phyloP scores from a whole-genome alignment of 2,329 filamentous ascomycete genomes.

The Fusarium concolor region DNA sequence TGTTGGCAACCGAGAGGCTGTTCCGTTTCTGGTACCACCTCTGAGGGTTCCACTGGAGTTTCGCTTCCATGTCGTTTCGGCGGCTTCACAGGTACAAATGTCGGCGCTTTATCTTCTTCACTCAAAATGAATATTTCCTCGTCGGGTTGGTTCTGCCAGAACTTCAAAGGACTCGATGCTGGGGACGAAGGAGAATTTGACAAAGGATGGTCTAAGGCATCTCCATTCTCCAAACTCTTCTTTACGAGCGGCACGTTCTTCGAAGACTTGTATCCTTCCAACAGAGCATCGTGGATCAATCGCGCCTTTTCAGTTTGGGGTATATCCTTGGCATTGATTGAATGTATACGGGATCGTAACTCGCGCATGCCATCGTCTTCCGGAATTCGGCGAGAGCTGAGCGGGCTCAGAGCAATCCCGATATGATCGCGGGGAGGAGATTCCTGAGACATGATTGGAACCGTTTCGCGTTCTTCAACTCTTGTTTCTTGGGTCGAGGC shows the following conservation, averaged over 20 bases:
- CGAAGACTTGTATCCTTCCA: constrained; percentile 71
- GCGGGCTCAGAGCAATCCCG: constrained; percentile 48
- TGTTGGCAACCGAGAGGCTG: constrained; percentile 82
- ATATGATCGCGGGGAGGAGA: constrained; percentile 50
- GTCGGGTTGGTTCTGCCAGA: constrained; percentile 66
- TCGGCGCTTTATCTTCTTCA: constrained; percentile 73
- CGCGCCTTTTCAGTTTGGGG: constrained; percentile 74
- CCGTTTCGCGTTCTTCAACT: constrained; percentile 46
- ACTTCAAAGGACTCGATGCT: constrained; percentile 63
- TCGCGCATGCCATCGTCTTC: constrained; percentile 83
- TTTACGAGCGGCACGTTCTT: constrained; percentile 35
- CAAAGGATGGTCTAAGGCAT: constrained; percentile 44
- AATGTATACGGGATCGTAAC: constrained; percentile 74
- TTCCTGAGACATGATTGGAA: constrained; percentile 37
- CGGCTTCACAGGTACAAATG: constrained; percentile 69
- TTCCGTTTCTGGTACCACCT: constrained; percentile 42
- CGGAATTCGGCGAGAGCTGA: constrained; percentile 61
- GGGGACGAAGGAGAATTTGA: constrained; percentile 57
- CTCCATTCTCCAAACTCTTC: constrained; percentile 28
- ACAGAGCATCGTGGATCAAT: constrained; percentile 77
- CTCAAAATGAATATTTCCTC: constrained; percentile 63
- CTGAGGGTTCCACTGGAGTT: constrained; percentile 36
- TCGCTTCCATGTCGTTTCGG: constrained; percentile 61
- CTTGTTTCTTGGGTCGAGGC: constrained; percentile 52
- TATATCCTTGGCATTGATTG: constrained; percentile 72